Conservation (phyloP, 2,329 filamentous ascomycete genomes). For the Calonectria honghensis region DNA sequence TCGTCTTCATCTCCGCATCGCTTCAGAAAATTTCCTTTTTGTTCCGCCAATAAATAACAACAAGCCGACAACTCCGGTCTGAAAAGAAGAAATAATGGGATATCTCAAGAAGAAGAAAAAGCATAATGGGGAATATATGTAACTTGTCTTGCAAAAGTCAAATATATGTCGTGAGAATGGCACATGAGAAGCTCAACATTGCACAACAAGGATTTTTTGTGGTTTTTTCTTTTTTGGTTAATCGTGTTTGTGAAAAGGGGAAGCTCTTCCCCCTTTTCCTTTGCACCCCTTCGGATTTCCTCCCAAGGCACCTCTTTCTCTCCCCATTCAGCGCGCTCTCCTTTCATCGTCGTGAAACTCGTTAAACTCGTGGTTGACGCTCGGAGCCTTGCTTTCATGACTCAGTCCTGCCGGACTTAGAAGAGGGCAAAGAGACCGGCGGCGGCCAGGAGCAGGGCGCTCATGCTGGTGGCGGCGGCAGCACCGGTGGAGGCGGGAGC, state of each 20-base stretch:
- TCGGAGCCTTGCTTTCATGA: slow-evolving; percentile 47
- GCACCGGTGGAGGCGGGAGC: slow-evolving; percentile 52
- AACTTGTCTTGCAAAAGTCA: slow-evolving; percentile 40
- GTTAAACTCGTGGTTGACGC: slow-evolving; percentile 59
- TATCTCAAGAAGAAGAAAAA: slow-evolving; percentile 20
- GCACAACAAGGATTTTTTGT: slow-evolving; percentile 46
- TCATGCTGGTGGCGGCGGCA: slow-evolving; percentile 59
- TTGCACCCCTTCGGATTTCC: slow-evolving; percentile 34
- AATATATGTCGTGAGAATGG: slow-evolving; percentile 53
- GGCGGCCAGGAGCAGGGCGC: slow-evolving; percentile 61
- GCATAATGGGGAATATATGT: slow-evolving; percentile 41
- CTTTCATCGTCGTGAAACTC: slow-evolving; percentile 57
- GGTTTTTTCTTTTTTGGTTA: slow-evolving; percentile 6
- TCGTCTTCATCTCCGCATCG: slow-evolving; percentile 37
- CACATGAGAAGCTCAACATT: slow-evolving; percentile 51
- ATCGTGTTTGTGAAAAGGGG: neutral
- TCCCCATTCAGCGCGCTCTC: slow-evolving; percentile 39
- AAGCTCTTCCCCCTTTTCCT: neutral
- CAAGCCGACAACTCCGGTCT: slow-evolving; percentile 54
- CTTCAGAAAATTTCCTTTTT: slow-evolving; percentile 42
- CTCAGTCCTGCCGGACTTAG: slow-evolving; percentile 49
- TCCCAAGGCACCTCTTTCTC: slow-evolving; percentile 26
- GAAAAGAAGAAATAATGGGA: slow-evolving; percentile 9
- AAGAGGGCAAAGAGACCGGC: slow-evolving; percentile 61
- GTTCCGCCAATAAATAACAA: slow-evolving; percentile 45